Base-by-base conservation (phyloP, 2,329 filamentous ascomycete genomes). In the Aureobasidium sp. region DNA sequence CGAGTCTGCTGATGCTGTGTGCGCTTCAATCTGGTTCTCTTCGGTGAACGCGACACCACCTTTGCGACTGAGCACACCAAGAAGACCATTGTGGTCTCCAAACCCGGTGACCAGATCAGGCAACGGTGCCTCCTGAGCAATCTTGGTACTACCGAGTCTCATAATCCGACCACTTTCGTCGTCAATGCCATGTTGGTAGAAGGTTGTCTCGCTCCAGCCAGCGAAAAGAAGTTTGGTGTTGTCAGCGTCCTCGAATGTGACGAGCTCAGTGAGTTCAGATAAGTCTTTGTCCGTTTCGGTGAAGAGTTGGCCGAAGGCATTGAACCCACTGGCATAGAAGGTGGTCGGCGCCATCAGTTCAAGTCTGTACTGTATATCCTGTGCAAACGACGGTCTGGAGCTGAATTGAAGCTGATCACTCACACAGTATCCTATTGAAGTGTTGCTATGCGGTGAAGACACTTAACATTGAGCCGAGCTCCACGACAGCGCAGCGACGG, bases 51-150 rank as follows among this genome's bases (percentile, higher is more conserved):
- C 68, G 5, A 73, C 49, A 14, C 58, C 52, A 9, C 71, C 71
- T 14, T 67, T 44, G 15, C 60, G 36, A 53, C 69, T 67, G 15
- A 73, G 48, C 61, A 65, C 68, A 25, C 66, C 72, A 2, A 66
- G 34, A 41, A 74, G 55, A 25, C 72, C 72, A 48, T 73, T 66
- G 59, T 72, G 68, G 53, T 74, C 68, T 31, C 71, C 72, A 45
- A 73, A 66, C 2, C 62, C 39, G 11, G 44, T 36, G 17, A 37
- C 42, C 44, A 64, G 39, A 34, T 57, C 57, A 9, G 37, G 48
- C 31, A 22, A 62, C 53, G 37, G 65, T 15, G 64, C 55, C n/a
- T 64, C 64, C 25, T 68, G 61, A 11, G 63, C 36, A 39, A 48
- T 59, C 48, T 25, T 61, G 51, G 36, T 51, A 25, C 12, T 61